Percentiles rank a stretch among this genome's conserved stretches.
phyloP scores from a whole-genome alignment of 495 filamentous ascomycete species.

The Trichoderma gamsii region DNA sequence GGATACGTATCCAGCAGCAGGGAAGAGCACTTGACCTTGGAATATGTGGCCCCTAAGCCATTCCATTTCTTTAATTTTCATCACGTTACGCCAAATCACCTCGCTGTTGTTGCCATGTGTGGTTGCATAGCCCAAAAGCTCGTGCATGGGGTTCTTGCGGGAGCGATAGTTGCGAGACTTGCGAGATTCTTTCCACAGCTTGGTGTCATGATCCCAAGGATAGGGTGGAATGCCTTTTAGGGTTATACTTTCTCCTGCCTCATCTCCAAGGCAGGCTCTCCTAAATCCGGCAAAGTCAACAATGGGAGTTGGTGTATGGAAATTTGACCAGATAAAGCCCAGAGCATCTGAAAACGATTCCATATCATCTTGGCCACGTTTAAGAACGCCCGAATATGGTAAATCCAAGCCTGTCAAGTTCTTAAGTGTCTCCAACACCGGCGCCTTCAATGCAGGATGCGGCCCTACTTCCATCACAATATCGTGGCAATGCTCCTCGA shows the following conservation, averaged over 20 bases:
- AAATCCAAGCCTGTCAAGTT: background rate
- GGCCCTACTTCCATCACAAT: conserved; percentile 52
- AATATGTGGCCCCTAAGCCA: conserved; percentile 46
- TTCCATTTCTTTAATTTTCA: conserved; percentile 34
- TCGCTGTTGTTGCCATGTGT: conserved; percentile 24
- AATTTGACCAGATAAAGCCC: conserved; percentile 15
- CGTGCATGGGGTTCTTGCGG: conserved; percentile 30
- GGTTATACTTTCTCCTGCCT: conserved; percentile 20
- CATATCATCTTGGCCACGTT: conserved; percentile 9
- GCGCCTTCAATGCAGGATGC: conserved; percentile 48
- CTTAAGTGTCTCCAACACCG: conserved; percentile 17
- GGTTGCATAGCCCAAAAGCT: conserved; percentile 35
- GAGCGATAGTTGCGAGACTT: conserved; percentile 24
- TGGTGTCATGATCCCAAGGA: conserved; percentile 36
- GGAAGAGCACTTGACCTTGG: conserved; percentile 41
- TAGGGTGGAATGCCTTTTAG: conserved; percentile 36
- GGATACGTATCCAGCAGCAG: conserved; percentile 46
- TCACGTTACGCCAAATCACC: conserved; percentile 40
- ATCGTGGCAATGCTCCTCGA: conserved; percentile 17
- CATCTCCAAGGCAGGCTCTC: too few species aligned
- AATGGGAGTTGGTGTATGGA: too few species aligned
- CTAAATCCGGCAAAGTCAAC: too few species aligned
- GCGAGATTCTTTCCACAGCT: conserved; percentile 37
- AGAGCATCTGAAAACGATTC: background rate
- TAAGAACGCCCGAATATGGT: background rate